Base-by-base conservation (phyloP, 768 basidiomycete species). In the Chalciporus piperatus region DNA sequence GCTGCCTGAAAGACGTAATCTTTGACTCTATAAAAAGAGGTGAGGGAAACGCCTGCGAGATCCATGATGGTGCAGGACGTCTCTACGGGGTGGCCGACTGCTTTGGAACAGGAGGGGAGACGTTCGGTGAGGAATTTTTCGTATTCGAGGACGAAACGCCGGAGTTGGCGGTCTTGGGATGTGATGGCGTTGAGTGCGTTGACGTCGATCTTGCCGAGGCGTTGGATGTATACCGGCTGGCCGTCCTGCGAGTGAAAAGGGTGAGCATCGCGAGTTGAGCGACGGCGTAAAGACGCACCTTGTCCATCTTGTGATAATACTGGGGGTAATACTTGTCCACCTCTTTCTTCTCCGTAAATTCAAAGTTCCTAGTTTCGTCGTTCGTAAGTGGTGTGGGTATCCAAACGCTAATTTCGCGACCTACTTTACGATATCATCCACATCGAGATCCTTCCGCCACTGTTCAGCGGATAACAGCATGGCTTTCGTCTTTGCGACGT, bases 41-140 rank as follows among this genome's bases (percentile, higher is more conserved):
- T 70, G 55, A 98, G 66, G 46, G 79, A 76, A 37, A 88, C 84
- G 59, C 76, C 75, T 20, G 83, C 68, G 58, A 99, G 83, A 70
- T 98, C 95, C 73, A 98, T 81, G 77, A 98, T 94, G 52, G 97
- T 98, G 83, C 96, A 98, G 47, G 84, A 89, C 11, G 96, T 98
- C 75, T 98, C 96, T 67, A 98, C 88, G 50, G 91, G 85, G 71
- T 94, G 88, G 1, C 93, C 94, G 33, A 76, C 72, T 2, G 78
- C 79, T 13, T 68, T 68, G 55, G 89, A 80, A 69, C 87, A 86
- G 5, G 91, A 87, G 39, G 93, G 91, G 40, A 93, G 78, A 37
- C 96, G 91, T 41, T 87, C 78, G 27, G 70, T 74, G 57, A 92
- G 71, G 76, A 87, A 94, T 61, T 84, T 87, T 70, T 98, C 95